Base-by-base conservation (phyloP, 176 grass and related monocot species). In the Poa annua region DNA sequence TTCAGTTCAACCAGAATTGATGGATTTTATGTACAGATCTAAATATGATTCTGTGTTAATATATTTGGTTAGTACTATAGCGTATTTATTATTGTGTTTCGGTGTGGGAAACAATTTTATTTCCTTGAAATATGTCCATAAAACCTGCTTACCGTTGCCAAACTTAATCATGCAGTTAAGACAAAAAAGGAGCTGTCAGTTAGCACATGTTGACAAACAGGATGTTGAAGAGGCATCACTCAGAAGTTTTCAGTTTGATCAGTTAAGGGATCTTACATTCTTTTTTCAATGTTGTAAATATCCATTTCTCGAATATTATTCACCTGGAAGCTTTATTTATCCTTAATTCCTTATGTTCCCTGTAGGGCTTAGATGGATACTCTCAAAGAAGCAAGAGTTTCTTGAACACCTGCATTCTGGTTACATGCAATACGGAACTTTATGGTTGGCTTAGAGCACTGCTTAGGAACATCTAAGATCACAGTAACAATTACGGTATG, bases 361-460 rank as follows among this genome's bases (percentile, higher is more conserved):
- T 79, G 3, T 57, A 89, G 88, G 80, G 80, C 48, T 81, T 80
- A 71, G 86, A 91, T 83, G 84, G 57, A 65, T 93, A 80, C 77
- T 95, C 83, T 80, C 89, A 93, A 78, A 86, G 86, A 77, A 93
- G 75, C 82, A 92, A 88, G 74, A 77, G 80, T 60, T 93, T 85
- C 76, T 73, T 91, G n/a, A 95, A 85, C 82, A 67, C 84, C 26
- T 90, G 81, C 77, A 83, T 82, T 70, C 86, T 85, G 57, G 76
- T 50, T 59, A 80, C 73, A 82, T 95, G 85, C 60, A 84, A 95
- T 80, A 95, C 93, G 69, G 86, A 93, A 76, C 78, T 95, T 82
- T 91, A 90, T 87, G 87, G 90, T n/a, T 98, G 89, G 77, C 76
- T 93, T 86, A 90, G 90, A 81, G 34, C 81, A 55, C 76, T 98